Evolutionary conservation across 176 grass and related monocot genomes (phyloP).

Genomic region (Phoenix dactylifera): DNA sequence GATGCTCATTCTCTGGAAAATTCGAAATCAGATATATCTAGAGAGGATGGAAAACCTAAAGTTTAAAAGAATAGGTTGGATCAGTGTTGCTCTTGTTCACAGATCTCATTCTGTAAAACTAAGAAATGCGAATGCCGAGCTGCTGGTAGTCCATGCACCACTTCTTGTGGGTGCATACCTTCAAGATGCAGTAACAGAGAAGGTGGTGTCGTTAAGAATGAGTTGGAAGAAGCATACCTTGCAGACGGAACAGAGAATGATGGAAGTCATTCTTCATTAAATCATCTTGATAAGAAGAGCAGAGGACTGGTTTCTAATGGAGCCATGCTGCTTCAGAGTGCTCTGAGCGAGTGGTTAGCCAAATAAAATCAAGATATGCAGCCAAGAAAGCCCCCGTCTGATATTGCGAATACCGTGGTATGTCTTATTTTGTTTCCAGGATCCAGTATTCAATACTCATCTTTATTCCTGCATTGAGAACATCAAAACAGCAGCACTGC

Average conservation of each 20-base stretch:
- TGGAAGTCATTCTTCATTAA: conserved; percentile 25
- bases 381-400: conserved; percentile 45
- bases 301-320: conserved; percentile 40
- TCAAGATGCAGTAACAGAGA: conserved; percentile 67
- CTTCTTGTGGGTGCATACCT: conserved; percentile 41
- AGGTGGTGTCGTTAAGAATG: conserved; percentile 15
- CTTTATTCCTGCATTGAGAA: too few relatives aligned
- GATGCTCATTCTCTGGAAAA: background rate
- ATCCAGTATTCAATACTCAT: too few relatives aligned
- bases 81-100: conserved; percentile 57
- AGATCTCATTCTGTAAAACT: conserved; percentile 58
- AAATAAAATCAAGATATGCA: conserved; percentile 16
- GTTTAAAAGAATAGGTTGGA: conserved; percentile 12
- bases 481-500: too few relatives aligned
- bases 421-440: conserved; percentile 1
- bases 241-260: conserved; percentile 11
- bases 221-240: conserved; percentile 13
- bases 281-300: conserved; percentile 22
- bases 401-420: conserved; percentile 57
- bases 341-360: conserved; percentile 25
- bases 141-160: conserved; percentile 32
- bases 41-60: conserved; percentile 17
- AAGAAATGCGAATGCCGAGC: conserved; percentile 69
- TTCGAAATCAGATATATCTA: conserved; percentile 22
- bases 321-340: conserved; percentile 41